phyloP scores from a whole-genome alignment of 1,139 yeast genomes.

The Groenewaldozyma auringiensis region DNA sequence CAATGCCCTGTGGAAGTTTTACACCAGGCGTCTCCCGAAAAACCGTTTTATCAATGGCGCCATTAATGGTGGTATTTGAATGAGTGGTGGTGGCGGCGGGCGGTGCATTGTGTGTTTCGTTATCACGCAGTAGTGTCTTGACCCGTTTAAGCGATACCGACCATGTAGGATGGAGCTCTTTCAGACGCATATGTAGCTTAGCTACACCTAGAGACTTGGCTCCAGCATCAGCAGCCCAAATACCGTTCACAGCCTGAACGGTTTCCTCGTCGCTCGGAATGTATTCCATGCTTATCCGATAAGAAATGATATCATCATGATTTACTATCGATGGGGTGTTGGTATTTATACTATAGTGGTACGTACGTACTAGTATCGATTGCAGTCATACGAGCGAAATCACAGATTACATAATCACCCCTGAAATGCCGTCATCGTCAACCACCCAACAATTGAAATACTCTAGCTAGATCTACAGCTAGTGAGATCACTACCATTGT shows the following conservation, averaged over 20 bases:
- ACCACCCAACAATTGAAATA: too few relatives aligned
- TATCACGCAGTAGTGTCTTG: constrained; percentile 45
- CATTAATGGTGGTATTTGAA: neutral
- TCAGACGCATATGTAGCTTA: constrained; percentile 48
- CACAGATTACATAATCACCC: too few relatives aligned
- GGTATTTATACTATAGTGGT: neutral
- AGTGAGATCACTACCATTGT: too few relatives aligned
- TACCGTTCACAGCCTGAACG: constrained; percentile 50
- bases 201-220: constrained; percentile 52
- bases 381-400: too few relatives aligned
- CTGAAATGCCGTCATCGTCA: too few relatives aligned
- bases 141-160: constrained; percentile 52
- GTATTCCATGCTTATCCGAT: constrained; percentile 7
- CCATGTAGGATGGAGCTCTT: constrained; percentile 53
- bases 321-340: neutral
- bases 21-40: constrained; percentile 47
- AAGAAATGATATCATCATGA: neutral
- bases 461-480: too few relatives aligned
- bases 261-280: constrained; percentile 58
- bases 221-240: constrained; percentile 64
- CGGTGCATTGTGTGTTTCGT: constrained; percentile 27
- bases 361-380: too few relatives aligned
- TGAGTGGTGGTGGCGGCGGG: constrained; percentile 29
- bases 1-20: constrained; percentile 47
- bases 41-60: constrained; percentile 38